These are phyloP conservation scores for Curvularia spicifera DNA, from an alignment of 2,329 filamentous ascomycete genomes.

Conservation along the genomic window DNA sequence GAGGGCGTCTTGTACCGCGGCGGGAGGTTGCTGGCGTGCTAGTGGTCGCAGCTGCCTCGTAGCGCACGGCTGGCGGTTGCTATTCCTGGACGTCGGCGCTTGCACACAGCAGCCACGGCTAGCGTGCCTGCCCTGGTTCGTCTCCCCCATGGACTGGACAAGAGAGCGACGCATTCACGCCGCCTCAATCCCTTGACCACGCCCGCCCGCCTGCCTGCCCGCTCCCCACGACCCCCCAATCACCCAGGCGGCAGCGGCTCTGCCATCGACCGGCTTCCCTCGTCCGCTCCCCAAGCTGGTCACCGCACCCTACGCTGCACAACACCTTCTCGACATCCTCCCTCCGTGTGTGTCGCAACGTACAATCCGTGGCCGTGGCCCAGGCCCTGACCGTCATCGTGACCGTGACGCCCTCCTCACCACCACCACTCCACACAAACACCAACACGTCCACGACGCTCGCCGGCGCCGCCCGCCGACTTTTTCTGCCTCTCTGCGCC, in stretches of 20 bases:
- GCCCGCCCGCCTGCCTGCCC: conserved; percentile 15
- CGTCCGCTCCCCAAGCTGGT: conserved; percentile 31
- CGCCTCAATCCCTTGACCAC: conserved; percentile 20
- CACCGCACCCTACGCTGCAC: conserved; percentile 10
- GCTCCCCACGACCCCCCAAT: conserved; percentile 21
- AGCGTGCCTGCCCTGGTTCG: conserved; percentile 19
- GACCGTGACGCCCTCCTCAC: conserved; percentile 10
- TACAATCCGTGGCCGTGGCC: conserved; percentile 3
- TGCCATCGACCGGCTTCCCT: conserved; percentile 35
- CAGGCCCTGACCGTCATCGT: not conserved
- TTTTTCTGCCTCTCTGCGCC: conserved; percentile 31
- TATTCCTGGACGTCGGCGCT: conserved; percentile 24
- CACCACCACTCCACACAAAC: not conserved
- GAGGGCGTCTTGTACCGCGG: not conserved
- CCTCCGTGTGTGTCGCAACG: conserved; percentile 19
- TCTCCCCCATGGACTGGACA: conserved; percentile 29
- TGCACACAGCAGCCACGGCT: conserved; percentile 15
- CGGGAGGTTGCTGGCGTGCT: conserved; percentile 13
- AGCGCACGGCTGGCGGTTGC: conserved; percentile 21
- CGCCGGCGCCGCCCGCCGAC: conserved; percentile 17
- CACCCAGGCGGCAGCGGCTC: conserved; percentile 33
- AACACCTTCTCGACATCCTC: not conserved
- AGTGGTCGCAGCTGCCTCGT: conserved; percentile 26
- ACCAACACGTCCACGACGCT: conserved; percentile 12
- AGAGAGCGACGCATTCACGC: conserved; percentile 34